Evolutionary conservation across 129 eudicot species (phyloP), one percentile per base, ranked within the genome.

Genomic region (Saussurea involucrata): DNA sequence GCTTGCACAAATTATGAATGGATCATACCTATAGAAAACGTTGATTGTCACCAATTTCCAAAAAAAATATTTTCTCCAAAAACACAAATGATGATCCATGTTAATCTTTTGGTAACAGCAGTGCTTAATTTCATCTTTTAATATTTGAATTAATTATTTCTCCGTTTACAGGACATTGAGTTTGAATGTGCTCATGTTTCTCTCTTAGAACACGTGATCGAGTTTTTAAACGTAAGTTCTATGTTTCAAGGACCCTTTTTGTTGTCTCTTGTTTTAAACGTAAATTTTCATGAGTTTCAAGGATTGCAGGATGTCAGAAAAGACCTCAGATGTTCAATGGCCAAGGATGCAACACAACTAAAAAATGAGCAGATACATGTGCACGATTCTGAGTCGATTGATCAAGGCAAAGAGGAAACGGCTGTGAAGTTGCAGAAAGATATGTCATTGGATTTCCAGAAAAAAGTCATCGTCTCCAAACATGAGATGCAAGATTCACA

Each of bases 121-220:
- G 53, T 72, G 13, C 76, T 46, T 21, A 13, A 24, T 49, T 64
- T n/a, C 34, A 63, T 46, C 46, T 74, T 67, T 34, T 68, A 12
- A 44, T 49, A 34, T 33, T 65, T 61, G 5, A 74, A 36, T 57
- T 28, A 74, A 36, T 57, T 28, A 8, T 57, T 66, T 40, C 61
- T 76, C n/a, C 5, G 11, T 71, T 66, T 82, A 71, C 71, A 92
- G 96, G 96, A 90, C 64, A 74, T 73, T 42, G 91, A 95, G 73
- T 95, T 95, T 78, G 99, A 95, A 78, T 90, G 97, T 77, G 99
- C 92, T 73, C 92, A 92, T 22, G 80, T 80, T 63, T 92, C 95
- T 72, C 95, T 95, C 64, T 85, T 92, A 86, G 99, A 92, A 73
- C 92, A 73, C 37, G 97, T 95, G 57, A 83, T 74, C 21, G 86